Conservation (phyloP, 2,329 filamentous ascomycete species). For the Verticillium albo-atrum region DNA sequence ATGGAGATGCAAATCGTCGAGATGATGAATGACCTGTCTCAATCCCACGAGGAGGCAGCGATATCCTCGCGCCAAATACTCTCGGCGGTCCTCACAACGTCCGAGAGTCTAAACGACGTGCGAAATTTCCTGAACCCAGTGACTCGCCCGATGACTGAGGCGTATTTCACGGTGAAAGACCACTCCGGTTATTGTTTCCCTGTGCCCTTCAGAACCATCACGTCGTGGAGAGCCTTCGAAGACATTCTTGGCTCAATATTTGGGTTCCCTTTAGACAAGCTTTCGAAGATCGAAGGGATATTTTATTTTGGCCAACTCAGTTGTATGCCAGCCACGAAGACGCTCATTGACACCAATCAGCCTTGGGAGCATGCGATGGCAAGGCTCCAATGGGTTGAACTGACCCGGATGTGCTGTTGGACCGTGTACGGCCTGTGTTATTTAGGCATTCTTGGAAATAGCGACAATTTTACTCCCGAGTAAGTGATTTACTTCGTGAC, state of each 20-base stretch:
- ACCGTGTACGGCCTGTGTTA: too few relatives aligned
- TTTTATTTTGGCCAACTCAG: too few relatives aligned
- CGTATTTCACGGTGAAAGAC: background rate
- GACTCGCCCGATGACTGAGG: background rate
- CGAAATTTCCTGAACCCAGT: background rate
- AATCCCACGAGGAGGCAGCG: background rate
- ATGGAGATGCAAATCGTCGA: background rate
- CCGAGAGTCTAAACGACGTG: background rate
- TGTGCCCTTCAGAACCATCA: background rate
- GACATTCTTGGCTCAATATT: background rate
- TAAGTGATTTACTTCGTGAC: too few relatives aligned
- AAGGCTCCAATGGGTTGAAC: too few relatives aligned
- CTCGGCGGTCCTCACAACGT: background rate
- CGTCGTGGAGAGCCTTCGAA: constrained; percentile 1
- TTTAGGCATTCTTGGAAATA: too few relatives aligned
- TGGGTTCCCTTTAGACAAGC: too few relatives aligned
- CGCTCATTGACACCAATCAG: too few relatives aligned
- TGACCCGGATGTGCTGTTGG: too few relatives aligned
- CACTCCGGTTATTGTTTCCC: background rate
- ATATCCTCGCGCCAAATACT: background rate
- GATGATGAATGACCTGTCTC: background rate
- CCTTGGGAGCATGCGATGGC: too few relatives aligned
- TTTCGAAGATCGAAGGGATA: too few relatives aligned
- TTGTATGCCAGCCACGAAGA: too few relatives aligned
- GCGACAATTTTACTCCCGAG: too few relatives aligned